Evolutionary conservation across 2,329 filamentous ascomycete species (phyloP).

Genomic region (Samsoniella hepiali): DNA sequence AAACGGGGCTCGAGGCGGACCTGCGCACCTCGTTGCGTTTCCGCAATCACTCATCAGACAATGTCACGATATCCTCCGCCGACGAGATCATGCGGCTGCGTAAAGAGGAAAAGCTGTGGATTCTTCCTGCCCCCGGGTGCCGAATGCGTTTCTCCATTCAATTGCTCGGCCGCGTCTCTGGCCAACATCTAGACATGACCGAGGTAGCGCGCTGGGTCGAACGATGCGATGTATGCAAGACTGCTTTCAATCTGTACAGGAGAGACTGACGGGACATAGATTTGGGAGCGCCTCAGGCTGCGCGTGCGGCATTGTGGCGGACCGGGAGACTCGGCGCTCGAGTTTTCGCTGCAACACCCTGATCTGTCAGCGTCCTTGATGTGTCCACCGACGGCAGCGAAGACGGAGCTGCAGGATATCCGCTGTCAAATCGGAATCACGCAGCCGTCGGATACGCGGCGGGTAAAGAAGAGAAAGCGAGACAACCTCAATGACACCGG

Average conservation of each 20-base stretch:
- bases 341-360: constrained; percentile 38
- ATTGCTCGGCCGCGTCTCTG: constrained; percentile 21
- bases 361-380: constrained; percentile 31
- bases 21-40: constrained; percentile 29
- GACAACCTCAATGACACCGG: not conserved
- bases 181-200: constrained; percentile 17
- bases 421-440: constrained; percentile 28
- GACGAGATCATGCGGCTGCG: constrained; percentile 27
- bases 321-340: constrained; percentile 23
- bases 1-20: constrained; percentile 25
- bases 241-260: accelerated
- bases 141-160: constrained; percentile 28
- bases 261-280: constrained; percentile 21
- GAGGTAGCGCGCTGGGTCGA: constrained; percentile 25
- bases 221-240: constrained; percentile 28
- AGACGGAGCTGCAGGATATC: constrained; percentile 28
- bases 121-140: constrained; percentile 30
- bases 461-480: not conserved
- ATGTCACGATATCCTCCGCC: constrained; percentile 19
- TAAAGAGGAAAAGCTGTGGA: constrained; percentile 31
- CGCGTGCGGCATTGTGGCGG: constrained; percentile 24
- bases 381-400: constrained; percentile 27
- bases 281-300: constrained; percentile 33
- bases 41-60: constrained; percentile 18
- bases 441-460: not conserved